phyloP scores from a whole-genome alignment of 495 filamentous ascomycete species.

The Hypoxylon trugodes region DNA sequence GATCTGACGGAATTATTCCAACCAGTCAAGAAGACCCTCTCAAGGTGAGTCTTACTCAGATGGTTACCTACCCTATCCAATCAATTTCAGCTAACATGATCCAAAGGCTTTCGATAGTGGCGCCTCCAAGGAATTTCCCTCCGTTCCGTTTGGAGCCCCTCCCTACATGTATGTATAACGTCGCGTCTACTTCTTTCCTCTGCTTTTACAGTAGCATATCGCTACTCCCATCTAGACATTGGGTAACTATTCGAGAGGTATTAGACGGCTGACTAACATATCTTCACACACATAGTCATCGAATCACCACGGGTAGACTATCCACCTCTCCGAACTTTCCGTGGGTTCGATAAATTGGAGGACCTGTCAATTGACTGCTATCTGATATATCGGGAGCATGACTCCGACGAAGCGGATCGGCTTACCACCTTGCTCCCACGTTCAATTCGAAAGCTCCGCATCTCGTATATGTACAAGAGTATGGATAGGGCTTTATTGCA shows the following conservation, averaged over 20 bases:
- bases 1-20: not conserved
- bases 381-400: not conserved
- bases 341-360: not conserved
- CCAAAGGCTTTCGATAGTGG: too few species aligned
- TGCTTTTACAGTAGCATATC: too few species aligned
- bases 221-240: too few species aligned
- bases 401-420: not conserved
- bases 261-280: too few species aligned
- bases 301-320: not conserved
- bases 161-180: too few species aligned
- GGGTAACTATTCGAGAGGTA: too few species aligned
- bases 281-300: too few species aligned
- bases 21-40: not conserved
- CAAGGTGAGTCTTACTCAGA: not conserved
- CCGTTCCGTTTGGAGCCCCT: too few species aligned
- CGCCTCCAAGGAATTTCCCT: too few species aligned
- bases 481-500: not conserved
- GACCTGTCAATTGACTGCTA: not conserved
- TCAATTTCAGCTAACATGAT: too few species aligned
- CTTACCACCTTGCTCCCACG: slow-evolving; percentile 1
- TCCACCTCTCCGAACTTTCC: not conserved
- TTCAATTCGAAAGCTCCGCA: slow-evolving; percentile 9
- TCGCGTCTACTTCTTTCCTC: too few species aligned
- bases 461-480: not conserved
- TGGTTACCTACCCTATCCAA: not conserved